Percentiles rank a stretch among this genome's conserved stretches.
Conservation (phyloP, 2,329 filamentous ascomycete species). For the Rhynchosporium graminicola region DNA sequence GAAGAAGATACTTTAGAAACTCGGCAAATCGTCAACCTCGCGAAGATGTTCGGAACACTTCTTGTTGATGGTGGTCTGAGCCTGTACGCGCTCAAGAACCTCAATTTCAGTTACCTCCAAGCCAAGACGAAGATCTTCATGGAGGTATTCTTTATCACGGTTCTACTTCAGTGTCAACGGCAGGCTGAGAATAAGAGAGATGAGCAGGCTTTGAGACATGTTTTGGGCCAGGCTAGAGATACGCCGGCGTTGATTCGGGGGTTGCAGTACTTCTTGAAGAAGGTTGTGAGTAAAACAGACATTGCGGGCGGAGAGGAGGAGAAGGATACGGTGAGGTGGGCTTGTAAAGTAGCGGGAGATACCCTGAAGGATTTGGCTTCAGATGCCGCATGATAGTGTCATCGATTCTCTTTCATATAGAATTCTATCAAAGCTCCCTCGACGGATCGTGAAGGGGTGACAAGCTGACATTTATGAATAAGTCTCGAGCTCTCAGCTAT, state of each 20-base stretch:
- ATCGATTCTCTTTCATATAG: not conserved
- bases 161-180: constrained; percentile 68
- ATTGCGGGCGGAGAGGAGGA: constrained; percentile 52
- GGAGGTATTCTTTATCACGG: constrained; percentile 75
- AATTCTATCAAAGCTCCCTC: not conserved
- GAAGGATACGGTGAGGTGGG: constrained; percentile 49
- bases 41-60: constrained; percentile 64
- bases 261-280: constrained; percentile 77
- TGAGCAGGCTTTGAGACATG: constrained; percentile 59
- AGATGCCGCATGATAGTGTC: constrained; percentile 1
- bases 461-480: not conserved
- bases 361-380: constrained; percentile 34
- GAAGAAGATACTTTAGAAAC: constrained; percentile 53
- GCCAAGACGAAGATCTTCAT: constrained; percentile 75
- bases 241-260: constrained; percentile 70
- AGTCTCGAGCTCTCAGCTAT: not conserved
- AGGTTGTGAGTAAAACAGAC: constrained; percentile 68
- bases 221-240: constrained; percentile 66
- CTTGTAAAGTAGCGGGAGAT: constrained; percentile 48
- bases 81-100: constrained; percentile 63
- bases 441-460: not conserved
- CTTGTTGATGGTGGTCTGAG: constrained; percentile 60
- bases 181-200: constrained; percentile 50
- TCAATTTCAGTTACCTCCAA: constrained; percentile 79
- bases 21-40: constrained; percentile 65